Evolutionary conservation across 441 rosid species (phyloP).

Genomic region (Gossypium gossypioides): DNA sequence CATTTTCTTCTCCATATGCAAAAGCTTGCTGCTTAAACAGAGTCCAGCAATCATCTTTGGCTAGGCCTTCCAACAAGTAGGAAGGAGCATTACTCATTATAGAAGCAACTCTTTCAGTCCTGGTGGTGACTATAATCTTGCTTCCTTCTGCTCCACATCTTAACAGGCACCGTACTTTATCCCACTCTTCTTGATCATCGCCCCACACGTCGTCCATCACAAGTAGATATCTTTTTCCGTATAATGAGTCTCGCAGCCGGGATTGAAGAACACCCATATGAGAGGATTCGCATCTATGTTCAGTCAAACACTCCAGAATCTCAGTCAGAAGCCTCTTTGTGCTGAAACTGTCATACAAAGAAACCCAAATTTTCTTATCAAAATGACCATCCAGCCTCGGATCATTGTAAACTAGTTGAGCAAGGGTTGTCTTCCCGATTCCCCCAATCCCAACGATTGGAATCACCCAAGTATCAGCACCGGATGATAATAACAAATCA

Average conservation of each 20-base stretch:
- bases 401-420: constrained; percentile 19
- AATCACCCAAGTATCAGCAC: not conserved
- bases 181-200: constrained; percentile 19
- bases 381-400: constrained; percentile 6
- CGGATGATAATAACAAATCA: constrained; percentile 1
- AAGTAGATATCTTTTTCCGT: constrained; percentile 14
- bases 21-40: constrained; percentile 21
- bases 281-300: not conserved
- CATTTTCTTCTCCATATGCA: not conserved
- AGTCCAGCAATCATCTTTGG: constrained; percentile 20
- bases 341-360: constrained; percentile 12
- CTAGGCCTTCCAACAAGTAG: not conserved
- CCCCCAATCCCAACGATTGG: constrained; percentile 13
- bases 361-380: constrained; percentile 14
- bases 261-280: constrained; percentile 14
- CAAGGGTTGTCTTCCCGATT: constrained; percentile 16
- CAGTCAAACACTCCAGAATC: constrained; percentile 5
- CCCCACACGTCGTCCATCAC: constrained; percentile 22
- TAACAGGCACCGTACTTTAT: constrained; percentile 10
- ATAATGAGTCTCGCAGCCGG: not conserved
- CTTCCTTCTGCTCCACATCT: constrained; percentile 21
- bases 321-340: not conserved
- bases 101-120: constrained; percentile 7
- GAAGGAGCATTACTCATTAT: not conserved
- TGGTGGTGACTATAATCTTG: constrained; percentile 14